These are phyloP conservation scores for Lachancea quebecensis DNA, from an alignment of 805 yeast species.

Conservation along the genomic window DNA sequence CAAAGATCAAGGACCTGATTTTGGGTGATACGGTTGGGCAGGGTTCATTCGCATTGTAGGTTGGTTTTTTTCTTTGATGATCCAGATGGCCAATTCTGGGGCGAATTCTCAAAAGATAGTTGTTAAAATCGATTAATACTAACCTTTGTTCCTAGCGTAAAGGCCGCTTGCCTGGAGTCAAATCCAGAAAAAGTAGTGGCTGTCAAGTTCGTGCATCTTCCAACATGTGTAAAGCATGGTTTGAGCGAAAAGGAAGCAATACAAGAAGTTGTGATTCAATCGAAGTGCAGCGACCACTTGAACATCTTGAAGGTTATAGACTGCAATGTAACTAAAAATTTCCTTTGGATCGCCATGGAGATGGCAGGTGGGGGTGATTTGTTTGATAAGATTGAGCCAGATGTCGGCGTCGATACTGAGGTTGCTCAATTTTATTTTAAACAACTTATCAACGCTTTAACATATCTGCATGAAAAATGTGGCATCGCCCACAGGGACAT, in stretches of 20 bases:
- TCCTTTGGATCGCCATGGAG: constrained; percentile 63
- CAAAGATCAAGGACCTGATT: constrained; percentile 40
- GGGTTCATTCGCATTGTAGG: constrained; percentile 58
- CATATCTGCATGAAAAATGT: constrained; percentile 52
- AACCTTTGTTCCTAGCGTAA: constrained; percentile 33
- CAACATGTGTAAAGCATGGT: constrained; percentile 32
- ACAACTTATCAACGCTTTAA: constrained; percentile 56
- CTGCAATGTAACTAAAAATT: constrained; percentile 47
- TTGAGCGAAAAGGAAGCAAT: constrained; percentile 37
- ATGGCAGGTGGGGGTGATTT: constrained; percentile 69
- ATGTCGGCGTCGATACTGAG: constrained; percentile 57
- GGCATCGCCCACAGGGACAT: constrained; percentile 69
- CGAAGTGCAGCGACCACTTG: constrained; percentile 49
- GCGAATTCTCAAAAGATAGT: too few species aligned
- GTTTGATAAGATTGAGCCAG: constrained; percentile 74
- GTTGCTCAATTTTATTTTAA: constrained; percentile 63
- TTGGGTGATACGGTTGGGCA: constrained; percentile 53
- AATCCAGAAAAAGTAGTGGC: constrained; percentile 42
- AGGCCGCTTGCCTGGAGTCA: constrained; percentile 38
- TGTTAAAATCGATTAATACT: not conserved
- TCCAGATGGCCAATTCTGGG: too few species aligned
- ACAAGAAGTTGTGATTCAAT: constrained; percentile 53
- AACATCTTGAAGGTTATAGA: constrained; percentile 52
- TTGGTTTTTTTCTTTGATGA: constrained; percentile 1
- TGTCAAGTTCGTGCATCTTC: constrained; percentile 48